Base-by-base conservation (phyloP, 2,329 filamentous ascomycete species). In the Thielaviopsis punctulata region DNA sequence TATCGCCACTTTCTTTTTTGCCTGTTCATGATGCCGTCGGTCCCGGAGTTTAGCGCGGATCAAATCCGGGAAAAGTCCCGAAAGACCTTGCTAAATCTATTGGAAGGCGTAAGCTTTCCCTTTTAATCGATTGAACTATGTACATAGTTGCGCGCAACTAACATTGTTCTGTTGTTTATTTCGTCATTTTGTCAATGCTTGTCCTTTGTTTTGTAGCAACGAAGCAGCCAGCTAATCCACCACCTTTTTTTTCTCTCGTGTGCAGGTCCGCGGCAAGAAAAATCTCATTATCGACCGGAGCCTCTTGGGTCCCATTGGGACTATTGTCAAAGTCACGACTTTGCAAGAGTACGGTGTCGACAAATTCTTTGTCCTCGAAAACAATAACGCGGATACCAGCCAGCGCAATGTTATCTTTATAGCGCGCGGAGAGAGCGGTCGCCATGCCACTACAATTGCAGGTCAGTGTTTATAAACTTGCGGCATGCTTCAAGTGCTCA, bases 261-360 rank as follows among this genome's bases (percentile, higher is more conserved):
- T 45, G 54, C 63, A 98, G 92, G 87, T 96, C 58, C 86, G 90
- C 64, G 93, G 93, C 60, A 98, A 96, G 78, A 98, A 98, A 75
- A 96, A 95, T 63, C 73, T 98, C 56, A 85, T 98, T 50, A 83
- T 98, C 63, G 90, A 96, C 65, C 86, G 84, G 66, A 82, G 82
- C 60, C 75, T 98, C 60, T 88, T 90, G 59, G 92, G 90, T 22
- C 86, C 89, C 25, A 77, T 98, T 59, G 87, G 89, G 55, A 76
- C 90, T 55, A 83, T 98, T 59, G 87, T 94, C 69, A 95, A 95
- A 66, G 94, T 95, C 62, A 90, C 90, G 21, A 90, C 86, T 9
- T 76, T 95, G 15, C 87, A 96, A 64, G 92, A 98, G 62, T 95
- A 96, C 69, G 93, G 93, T 25, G 89, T 98, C 59, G 89, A 96